Base-by-base conservation (phyloP, 371 early-diverging fungal species). In the Lichtheimia corymbifera region DNA sequence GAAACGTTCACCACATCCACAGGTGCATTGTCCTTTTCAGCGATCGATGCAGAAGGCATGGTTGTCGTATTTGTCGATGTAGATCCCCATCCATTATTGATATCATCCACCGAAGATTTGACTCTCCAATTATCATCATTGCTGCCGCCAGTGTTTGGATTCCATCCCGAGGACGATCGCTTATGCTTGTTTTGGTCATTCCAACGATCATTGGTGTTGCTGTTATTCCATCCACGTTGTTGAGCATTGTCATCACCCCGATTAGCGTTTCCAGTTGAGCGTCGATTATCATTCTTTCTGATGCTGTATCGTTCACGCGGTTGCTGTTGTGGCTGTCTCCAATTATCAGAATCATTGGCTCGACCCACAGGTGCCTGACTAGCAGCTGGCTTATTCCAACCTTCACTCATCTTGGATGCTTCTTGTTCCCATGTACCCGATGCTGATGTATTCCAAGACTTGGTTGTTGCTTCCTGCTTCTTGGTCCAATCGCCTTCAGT, bases 1-100 rank as follows among this genome's bases (percentile, higher is more conserved):
- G 63, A 51, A 51, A 63, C 47, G 57, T 57, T 63, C 27, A 63
- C 62, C 6, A 61, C 62, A 20, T 61, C 62, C 6, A n/a, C 40
- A 22, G 13, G 7, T 3, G 43, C 13, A 24, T 52, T 25, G 13
- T 54, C 24, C 40, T 54, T 35, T 14, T 25, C 27, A 18, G 18
- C 5, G 12, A 18, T 35, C 18, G 52, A 35, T 35, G 11, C 35
- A 9, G 35, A 35, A 9, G 35, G 35, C 35, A 35, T 35, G 11
- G 35, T 9, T 35, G 35, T 35, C 9, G 35, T 35, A 35, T 11
- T 35, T 35, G 35, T 35, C 35, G 35, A 35, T 35, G 35, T 11
- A 35, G 35, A 35, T 35, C 35, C 35, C 35, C 35, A 35, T 35
- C 35, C 35, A 35, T 35, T 35, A 11, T 35, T 35, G 35, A 35